Evolutionary conservation across 2,329 filamentous ascomycete genomes (phyloP), one percentile per base, ranked within the genome.

Genomic region (Hypoxylon sp.): DNA sequence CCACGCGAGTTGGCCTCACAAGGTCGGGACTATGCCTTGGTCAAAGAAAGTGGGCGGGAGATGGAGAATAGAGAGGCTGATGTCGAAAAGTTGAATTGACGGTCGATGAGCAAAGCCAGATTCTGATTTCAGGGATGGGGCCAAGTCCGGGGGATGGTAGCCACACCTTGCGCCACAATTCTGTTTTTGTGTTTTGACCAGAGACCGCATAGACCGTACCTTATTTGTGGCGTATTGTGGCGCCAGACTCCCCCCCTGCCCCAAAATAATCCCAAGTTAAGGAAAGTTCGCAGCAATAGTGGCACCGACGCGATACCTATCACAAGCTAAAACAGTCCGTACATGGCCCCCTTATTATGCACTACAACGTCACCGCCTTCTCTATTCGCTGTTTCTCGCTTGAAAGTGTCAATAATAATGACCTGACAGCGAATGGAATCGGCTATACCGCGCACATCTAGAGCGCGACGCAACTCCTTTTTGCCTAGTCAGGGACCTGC

Each of bases 61-160:
- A 69, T 68, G 70, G 63, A 67, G 62, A 73, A 74, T 66, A 63
- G 61, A 74, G 67, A 74, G 70, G 73, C 72, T 70, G 72, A 74
- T 60, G 70, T 71, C 72, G 67, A 74, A 74, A 74, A 74, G 71
- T 71, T 71, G 68, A 71, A 71, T 74, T 72, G 70, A 69, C 71
- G 73, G 70, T 71, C 58, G 65, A 71, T 70, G 67, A 63, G 66
- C 67, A 69, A 68, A 67, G 68, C 70, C 68, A 65, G 66, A 70
- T 68, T 72, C 72, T 74, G 60, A 72, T 72, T 71, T 70, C 70
- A 72, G 68, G 68, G 66, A 70, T 72, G 63, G 65, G 63, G 60
- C 66, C 60, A 69, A 68, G 65, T 65, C 65, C 59, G 58, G 68
- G 68, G 50, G 9, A 25, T 25, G 48, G 37, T 53, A 69, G 68